phyloP scores from a whole-genome alignment of 148 eudicot species.

The Agrostemma githago region DNA sequence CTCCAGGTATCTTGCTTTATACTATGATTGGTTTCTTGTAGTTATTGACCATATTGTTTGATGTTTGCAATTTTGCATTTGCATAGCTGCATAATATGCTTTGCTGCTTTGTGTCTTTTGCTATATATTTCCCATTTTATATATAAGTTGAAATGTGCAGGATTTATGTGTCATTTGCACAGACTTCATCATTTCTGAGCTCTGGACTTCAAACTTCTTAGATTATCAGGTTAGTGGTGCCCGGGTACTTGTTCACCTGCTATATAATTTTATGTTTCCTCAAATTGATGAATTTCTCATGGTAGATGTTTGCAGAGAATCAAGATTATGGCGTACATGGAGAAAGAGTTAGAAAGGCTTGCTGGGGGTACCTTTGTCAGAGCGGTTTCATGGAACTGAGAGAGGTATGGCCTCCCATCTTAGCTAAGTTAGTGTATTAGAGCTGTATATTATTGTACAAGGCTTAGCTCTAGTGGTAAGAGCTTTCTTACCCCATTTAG shows the following conservation, averaged over 20 bases:
- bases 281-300: not conserved
- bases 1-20: conserved; percentile 64
- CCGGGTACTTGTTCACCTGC: conserved; percentile 18
- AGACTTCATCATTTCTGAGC: conserved; percentile 88
- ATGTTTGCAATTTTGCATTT: conserved; percentile 1
- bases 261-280: conserved; percentile 8
- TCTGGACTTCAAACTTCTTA: conserved; percentile 97
- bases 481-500: not conserved
- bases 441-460: not conserved
- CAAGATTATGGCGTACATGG: conserved; percentile 98
- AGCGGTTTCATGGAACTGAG: conserved; percentile 89
- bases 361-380: conserved; percentile 99
- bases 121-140: not conserved
- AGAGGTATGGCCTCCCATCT: conserved; percentile 50
- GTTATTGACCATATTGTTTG: conserved; percentile 1
- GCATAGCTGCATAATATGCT: not conserved
- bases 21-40: not conserved
- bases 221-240: conserved; percentile 69
- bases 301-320: conserved; percentile 85
- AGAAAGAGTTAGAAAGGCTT: conserved; percentile 95
- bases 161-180: conserved; percentile 95
- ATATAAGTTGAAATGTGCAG: conserved; percentile 43
- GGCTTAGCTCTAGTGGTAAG: not conserved
- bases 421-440: not conserved
- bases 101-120: not conserved